phyloP scores from a whole-genome alignment of 495 filamentous ascomycete species.

The Cairneyella variabilis region DNA sequence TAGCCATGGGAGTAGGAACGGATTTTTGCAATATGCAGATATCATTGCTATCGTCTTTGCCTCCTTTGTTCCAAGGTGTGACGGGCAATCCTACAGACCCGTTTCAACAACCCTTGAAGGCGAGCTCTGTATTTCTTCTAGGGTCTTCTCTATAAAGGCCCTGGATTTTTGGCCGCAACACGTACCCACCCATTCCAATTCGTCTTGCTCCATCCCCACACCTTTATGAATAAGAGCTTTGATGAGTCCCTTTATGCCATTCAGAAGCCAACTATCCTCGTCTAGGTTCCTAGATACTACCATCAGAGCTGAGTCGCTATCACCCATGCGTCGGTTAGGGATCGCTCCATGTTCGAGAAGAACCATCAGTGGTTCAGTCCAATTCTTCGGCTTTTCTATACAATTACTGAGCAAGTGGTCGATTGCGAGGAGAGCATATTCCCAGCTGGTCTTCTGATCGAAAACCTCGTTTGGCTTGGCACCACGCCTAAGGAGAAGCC shows the following conservation, averaged over 20 bases:
- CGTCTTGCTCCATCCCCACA: neutral
- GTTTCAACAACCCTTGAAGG: too few species aligned
- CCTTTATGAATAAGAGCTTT: conserved; percentile 1
- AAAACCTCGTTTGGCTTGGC: conserved; percentile 7
- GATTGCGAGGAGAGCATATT: conserved; percentile 6
- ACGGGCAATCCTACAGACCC: too few species aligned
- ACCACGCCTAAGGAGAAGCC: conserved; percentile 1
- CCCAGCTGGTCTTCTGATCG: conserved; percentile 6
- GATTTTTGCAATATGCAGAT: too few species aligned
- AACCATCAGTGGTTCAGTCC: conserved; percentile 1
- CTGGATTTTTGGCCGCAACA: neutral
- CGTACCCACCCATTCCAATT: conserved; percentile 1
- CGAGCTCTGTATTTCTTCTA: too few species aligned
- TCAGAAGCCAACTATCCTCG: neutral
- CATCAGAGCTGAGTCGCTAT: conserved; percentile 2
- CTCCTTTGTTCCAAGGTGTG: too few species aligned
- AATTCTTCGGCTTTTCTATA: neutral
- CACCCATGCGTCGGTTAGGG: neutral
- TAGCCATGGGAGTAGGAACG: too few species aligned
- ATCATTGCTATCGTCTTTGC: too few species aligned
- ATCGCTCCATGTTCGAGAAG: conserved; percentile 4
- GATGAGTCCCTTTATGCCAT: neutral
- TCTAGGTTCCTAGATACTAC: neutral
- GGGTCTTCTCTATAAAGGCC: neutral
- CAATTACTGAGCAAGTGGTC: neutral